Evolutionary conservation across 2,329 filamentous ascomycete genomes (phyloP), one percentile per base, ranked within the genome.

Genomic region (Colletotrichum sidae): DNA sequence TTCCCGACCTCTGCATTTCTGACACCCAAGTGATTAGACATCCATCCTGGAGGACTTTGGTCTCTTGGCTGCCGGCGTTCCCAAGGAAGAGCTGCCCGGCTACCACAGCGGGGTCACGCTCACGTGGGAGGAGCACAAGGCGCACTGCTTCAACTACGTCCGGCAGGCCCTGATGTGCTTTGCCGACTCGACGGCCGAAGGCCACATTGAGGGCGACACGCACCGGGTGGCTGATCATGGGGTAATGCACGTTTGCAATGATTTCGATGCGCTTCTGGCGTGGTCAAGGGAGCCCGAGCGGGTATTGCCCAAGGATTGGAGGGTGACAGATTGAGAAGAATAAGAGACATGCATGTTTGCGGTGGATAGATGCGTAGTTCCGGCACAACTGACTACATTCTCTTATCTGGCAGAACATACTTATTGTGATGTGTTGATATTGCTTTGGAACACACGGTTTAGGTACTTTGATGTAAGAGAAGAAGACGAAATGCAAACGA

Each of bases 121-220:
- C 4, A 55, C 41, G 6, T 55, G 41, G 25, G 39, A 44, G 15
- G 52, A 55, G 41, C 41, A 55, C 41, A 55, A 44, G 39, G 52
- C 41, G 10, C 52, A 55, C 13, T 55, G 41, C 13, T 55, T 55
- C 25, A 55, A 55, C 39, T 55, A 55, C 25, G 39, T 55, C 13
- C 25, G 17, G 13, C 25, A 55, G 15, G 52, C 52, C 17, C 25
- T 55, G 15, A 44, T 55, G 25, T 55, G 41, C 17, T 55, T 55
- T 45, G 41, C 52, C 33, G 41, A 55, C 13, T 44, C 52, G 6
- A 55, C 52, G 2, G 41, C 52, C 25, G 41, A 55, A n/a, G 52
- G 52, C 13, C 25, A 44, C 13, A 44, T 44, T 9, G 25, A 55
- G 8, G 39, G 17, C 6, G 13, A 55, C 13, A 13, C 52, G 15